Base-by-base conservation (phyloP, 1,284 basidiomycete genomes). In the Cutaneotrichosporon spelunceum region DNA sequence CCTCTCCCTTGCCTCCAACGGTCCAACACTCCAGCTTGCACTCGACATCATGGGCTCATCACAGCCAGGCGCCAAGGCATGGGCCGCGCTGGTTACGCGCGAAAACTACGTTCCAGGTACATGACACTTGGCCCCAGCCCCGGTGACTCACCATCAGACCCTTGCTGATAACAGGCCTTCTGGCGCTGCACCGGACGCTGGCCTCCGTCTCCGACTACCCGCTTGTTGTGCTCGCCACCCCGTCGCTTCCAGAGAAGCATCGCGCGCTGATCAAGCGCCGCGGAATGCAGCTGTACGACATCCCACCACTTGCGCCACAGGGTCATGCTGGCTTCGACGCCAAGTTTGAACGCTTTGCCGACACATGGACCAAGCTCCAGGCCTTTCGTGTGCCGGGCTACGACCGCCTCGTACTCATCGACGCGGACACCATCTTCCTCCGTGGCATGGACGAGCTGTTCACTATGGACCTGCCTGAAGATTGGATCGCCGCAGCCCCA, bases 401-500 rank as follows among this genome's bases (percentile, higher is more conserved):
- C 76, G 87, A 91, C 85, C 86, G 90, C 16, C 81, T 96, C 48
- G 87, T 93, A 49, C 81, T 96, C 52, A 81, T 97, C 56, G 94
- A 97, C 74, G 86, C 87, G 16, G 94, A 97, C 79, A 98, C 98
- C 91, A 83, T 96, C 61, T 83, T 96, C 24, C 81, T 84, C 73
- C 83, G 81, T 52, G 91, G 90, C 66, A 95, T 98, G 89, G 95
- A 98, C 78, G 93, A 95, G 65, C 82, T 98, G 55, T 87, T 97
- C 81, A 83, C 87, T 24, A 70, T 91, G 29, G 82, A 85, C 11
- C 79, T 93, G 2, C 84, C 84, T 6, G 69, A 70, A 42, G 88
- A 86, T 68, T 85, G 86, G 77, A 93, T 98, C 62, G 92, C 90
- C 3, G 92, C 91, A 0, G 84, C 82, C 0, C 93, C 94, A 67